Evolutionary conservation across 768 basidiomycete species (phyloP).

Genomic region (Tylopilus subfusipes): DNA sequence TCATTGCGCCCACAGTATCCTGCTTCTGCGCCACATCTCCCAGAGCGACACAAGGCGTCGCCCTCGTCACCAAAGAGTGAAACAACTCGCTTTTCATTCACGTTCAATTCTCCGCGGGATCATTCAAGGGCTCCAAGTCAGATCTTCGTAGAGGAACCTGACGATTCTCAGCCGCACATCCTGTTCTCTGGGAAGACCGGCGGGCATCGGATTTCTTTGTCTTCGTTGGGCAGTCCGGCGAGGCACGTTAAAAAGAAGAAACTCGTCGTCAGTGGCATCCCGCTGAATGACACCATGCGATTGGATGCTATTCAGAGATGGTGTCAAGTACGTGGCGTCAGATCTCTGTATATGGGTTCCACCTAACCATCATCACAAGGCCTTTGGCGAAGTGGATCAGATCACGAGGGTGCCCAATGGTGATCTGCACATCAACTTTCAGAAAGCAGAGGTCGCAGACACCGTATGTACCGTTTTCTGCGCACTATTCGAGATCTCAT

Average conservation of each 20-base stretch:
- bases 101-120: constrained; percentile 17
- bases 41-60: constrained; percentile 33
- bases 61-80: constrained; percentile 30
- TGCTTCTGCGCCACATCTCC: constrained; percentile 37
- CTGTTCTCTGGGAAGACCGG: constrained; percentile 25
- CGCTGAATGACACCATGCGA: constrained; percentile 53
- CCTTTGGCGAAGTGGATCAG: constrained; percentile 72
- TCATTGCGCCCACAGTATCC: constrained; percentile 38
- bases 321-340: constrained; percentile 59
- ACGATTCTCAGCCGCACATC: constrained; percentile 28
- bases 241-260: constrained; percentile 54
- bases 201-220: constrained; percentile 29
- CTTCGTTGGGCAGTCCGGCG: constrained; percentile 34
- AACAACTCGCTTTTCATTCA: constrained; percentile 34
- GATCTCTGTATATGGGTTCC: neutral
- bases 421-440: constrained; percentile 74
- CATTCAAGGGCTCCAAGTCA: constrained; percentile 15
- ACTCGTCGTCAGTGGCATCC: constrained; percentile 68
- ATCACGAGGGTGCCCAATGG: constrained; percentile 73
- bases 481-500: constrained; percentile 2
- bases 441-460: constrained; percentile 73
- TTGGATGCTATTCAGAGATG: constrained; percentile 68
- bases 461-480: constrained; percentile 47
- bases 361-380: constrained; percentile 35
- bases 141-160: constrained; percentile 26